Conservation (phyloP, 2,329 filamentous ascomycete species). For the Verticillium klebahnii region DNA sequence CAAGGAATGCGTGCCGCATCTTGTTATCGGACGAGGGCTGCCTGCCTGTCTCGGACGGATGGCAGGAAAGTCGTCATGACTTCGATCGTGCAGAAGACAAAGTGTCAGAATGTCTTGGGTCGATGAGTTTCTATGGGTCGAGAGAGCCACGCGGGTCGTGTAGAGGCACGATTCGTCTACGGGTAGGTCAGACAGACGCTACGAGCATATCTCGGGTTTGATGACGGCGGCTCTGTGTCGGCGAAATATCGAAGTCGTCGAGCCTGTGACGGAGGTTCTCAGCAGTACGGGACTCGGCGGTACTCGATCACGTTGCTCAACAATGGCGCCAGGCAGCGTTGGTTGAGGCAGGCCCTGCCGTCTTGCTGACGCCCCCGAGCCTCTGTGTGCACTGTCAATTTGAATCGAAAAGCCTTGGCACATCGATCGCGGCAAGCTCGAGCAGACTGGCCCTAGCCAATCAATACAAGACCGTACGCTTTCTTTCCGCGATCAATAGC, state of each 20-base stretch:
- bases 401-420: background rate
- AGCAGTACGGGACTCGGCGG: background rate
- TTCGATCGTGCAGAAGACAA: background rate
- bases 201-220: background rate
- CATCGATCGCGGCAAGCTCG: background rate
- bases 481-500: background rate
- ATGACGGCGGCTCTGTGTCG: background rate
- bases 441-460: background rate
- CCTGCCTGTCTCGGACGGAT: background rate
- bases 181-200: background rate
- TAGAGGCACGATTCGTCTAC: background rate
- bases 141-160: background rate
- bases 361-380: background rate
- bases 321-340: background rate
- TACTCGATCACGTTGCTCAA: background rate
- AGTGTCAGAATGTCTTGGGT: background rate
- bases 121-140: background rate
- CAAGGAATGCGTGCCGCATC: background rate
- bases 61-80: background rate
- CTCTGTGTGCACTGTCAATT: background rate
- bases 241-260: background rate
- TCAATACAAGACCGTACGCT: background rate
- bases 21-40: background rate
- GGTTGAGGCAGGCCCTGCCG: background rate
- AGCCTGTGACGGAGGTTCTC: background rate